Base-by-base conservation (phyloP, 176 grass and related monocot species). In the Elymus sibiricus region DNA sequence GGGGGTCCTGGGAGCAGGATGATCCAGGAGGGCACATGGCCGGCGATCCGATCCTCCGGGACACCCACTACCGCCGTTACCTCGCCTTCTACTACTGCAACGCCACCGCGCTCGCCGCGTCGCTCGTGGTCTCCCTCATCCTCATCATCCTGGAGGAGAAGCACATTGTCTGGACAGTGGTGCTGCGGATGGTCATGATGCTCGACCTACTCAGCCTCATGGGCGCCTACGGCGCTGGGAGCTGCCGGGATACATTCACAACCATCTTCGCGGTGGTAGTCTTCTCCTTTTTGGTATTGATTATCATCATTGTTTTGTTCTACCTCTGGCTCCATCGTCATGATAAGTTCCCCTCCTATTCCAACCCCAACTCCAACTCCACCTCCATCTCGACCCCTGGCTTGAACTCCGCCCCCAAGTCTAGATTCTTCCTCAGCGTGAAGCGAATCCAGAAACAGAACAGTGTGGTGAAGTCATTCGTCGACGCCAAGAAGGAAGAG, bases 191-290 rank as follows among this genome's bases (percentile, higher is more conserved):
- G 1, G 80, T 88, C 28, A 88, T 88, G 87, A 22, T 49, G 7
- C 65, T 84, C 5, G 81, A 80, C 14, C 22, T 89, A 0, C 68
- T 89, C 4, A 53, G 77, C 35, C 68, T 89, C 26, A 84, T 89
- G 82, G 87, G 74, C 0, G 80, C 87, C 73, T 88, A 88, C 10
- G 64, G 7, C 0, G 87, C 87, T 0, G 87, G 87, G n/a, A 88
- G 87, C 81, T 88, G 87, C 81, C 29, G 87, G 5, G 86, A 88
- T 22, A 10, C 0, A 22, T 83, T 79, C 87, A 79, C 87, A 15
- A 72, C 74, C 74, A 40, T 79, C 81, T 79, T 29, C 0, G 8
- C 64, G 0, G 39, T 83, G 49, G 37, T 83, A 12, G 11, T 78
- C 1, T 83, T 22, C 16, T 38, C 16, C 4, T 51, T 64, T 11